Evolutionary conservation across 2,329 filamentous ascomycete genomes (phyloP).

Genomic region (Aspergillus terreus): DNA sequence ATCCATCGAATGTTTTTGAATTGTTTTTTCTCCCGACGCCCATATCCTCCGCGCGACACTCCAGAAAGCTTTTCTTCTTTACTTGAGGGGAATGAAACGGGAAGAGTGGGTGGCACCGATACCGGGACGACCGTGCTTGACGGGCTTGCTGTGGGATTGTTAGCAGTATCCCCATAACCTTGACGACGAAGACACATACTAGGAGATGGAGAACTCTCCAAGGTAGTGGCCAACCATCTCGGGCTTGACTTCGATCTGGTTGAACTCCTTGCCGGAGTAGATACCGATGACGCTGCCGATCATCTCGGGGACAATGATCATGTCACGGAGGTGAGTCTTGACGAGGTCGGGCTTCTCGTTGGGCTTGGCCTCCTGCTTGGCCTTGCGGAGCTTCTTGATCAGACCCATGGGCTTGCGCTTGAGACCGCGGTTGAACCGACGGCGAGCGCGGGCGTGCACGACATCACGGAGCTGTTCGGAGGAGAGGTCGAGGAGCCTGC

Average conservation of each 20-base stretch:
- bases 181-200: conserved; percentile 61
- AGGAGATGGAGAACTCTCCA: conserved; percentile 99
- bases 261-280: conserved; percentile 99
- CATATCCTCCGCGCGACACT: conserved; percentile 35
- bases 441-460: conserved; percentile 96
- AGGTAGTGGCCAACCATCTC: conserved; percentile 99
- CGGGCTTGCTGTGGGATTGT: conserved; percentile 77
- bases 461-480: conserved; percentile 99
- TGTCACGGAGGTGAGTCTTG: conserved; percentile 99
- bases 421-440: conserved; percentile 98
- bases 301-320: conserved; percentile 99
- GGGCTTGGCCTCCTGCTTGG: conserved; percentile 97
- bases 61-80: conserved; percentile 50
- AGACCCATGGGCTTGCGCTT: conserved; percentile 99
- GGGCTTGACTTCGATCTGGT: conserved; percentile 99
- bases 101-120: conserved; percentile 99
- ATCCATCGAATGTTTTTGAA: conserved; percentile 33
- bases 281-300: conserved; percentile 97
- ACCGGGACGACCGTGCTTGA: conserved; percentile 99
- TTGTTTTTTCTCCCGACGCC: conserved; percentile 32
- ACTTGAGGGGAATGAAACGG: conserved; percentile 99
- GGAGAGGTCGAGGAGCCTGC: conserved; percentile 94
- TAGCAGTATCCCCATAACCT: conserved; percentile 35
- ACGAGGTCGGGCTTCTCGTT: conserved; percentile 99
- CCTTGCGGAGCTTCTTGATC: conserved; percentile 99